phyloP scores from a whole-genome alignment of 2,329 filamentous ascomycete genomes.

The Colletotrichum spinosum region DNA sequence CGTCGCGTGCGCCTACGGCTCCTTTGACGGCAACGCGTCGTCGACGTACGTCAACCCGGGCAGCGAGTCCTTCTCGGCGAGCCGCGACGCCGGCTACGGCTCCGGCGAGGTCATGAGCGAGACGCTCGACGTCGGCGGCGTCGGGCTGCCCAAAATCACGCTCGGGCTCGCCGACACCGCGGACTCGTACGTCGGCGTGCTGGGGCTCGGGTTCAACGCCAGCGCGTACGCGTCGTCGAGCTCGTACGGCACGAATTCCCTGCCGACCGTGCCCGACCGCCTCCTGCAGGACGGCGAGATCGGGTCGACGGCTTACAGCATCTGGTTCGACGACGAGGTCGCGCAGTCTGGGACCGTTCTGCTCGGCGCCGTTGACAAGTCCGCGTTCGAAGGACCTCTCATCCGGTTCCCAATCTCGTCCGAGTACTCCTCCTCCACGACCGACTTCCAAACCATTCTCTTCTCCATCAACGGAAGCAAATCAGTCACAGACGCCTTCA shows the following conservation, averaged over 20 bases:
- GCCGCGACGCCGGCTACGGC: conserved; percentile 66
- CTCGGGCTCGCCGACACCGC: conserved; percentile 65
- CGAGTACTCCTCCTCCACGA: not conserved
- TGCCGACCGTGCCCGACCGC: conserved; percentile 73
- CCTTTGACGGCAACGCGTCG: conserved; percentile 56
- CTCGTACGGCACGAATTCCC: conserved; percentile 30
- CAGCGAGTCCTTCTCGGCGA: conserved; percentile 63
- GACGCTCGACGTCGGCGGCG: conserved; percentile 62
- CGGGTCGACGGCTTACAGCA: conserved; percentile 72
- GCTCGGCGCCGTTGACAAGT: conserved; percentile 34
- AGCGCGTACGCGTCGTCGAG: conserved; percentile 56
- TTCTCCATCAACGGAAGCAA: conserved; percentile 24
- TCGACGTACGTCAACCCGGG: conserved; percentile 59
- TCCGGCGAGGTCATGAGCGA: conserved; percentile 50
- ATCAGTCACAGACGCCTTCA: not conserved
- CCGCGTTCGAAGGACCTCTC: conserved; percentile 41
- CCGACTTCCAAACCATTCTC: conserved; percentile 14
- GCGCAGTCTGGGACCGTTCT: conserved; percentile 24
- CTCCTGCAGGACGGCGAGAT: conserved; percentile 72
- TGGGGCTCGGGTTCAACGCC: conserved; percentile 69
- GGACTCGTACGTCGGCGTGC: conserved; percentile 63
- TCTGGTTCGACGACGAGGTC: conserved; percentile 63
- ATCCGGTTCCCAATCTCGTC: conserved; percentile 16
- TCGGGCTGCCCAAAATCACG: conserved; percentile 60
- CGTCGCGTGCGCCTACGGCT: conserved; percentile 12